Evolutionary conservation across 345 rosid genomes (phyloP), one percentile per base, ranked within the genome.

Genomic region (Euphorbia lathyris): DNA sequence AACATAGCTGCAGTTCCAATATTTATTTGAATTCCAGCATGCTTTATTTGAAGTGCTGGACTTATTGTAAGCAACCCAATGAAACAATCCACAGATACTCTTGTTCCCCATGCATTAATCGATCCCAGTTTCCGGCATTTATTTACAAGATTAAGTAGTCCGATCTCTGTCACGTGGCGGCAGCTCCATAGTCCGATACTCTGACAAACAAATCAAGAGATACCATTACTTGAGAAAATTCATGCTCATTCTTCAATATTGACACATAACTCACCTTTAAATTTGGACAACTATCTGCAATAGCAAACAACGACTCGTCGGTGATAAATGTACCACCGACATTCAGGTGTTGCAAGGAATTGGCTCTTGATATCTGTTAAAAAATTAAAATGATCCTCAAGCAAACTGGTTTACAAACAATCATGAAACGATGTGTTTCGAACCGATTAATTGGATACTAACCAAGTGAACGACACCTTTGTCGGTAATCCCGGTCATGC

Each of bases 241-340:
- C 51, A 45, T 45, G 11, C 3, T 45, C 2, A 16, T 45, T 12
- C 51, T 45, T 45, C 16, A 45, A 45, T 7, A 45, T 40, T 5
- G 43, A 40, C 32, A n/a, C 42, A 14, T 0, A 38, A 63, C 74
- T 75, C 68, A 87, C 97, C 93, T 88, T 88, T 30, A 95, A 77
- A 47, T 79, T 80, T 42, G 93, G 92, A 68, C 97, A 95, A 69
- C 86, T 83, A 58, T 84, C 77, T 30, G 97, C 97, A 73, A 92
- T 80, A 27, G 96, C 96, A 26, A 79, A 79, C 36, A 95, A 83
- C 7, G 97, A 87, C 63, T 90, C 88, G 68, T 95, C 97, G 0
- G 96, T 92, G 75, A 92, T 82, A 67, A 92, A 95, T 63, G 99
- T 95, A 52, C 99, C 97, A 14, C 99, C 97, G 6, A 90, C 72